phyloP scores from a whole-genome alignment of 139 green algal species.

The Chlamydomonas sphaeroides region DNA sequence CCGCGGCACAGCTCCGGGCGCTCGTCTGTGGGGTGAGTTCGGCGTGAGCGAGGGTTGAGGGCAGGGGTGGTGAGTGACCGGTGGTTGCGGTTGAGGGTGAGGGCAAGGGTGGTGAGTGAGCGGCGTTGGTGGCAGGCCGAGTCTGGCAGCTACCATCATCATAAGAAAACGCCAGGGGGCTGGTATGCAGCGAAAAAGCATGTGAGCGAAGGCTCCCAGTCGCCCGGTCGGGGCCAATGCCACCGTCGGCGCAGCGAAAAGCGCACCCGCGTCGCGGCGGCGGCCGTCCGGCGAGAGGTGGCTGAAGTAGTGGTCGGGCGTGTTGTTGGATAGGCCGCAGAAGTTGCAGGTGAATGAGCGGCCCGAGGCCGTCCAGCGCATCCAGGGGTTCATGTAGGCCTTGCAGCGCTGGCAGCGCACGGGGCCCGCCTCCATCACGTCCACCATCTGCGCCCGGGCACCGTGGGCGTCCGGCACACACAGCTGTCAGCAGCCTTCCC shows the following conservation, averaged over 20 bases:
- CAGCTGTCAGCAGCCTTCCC: too few relatives aligned
- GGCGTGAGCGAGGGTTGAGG: neutral
- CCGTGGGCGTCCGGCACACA: too few relatives aligned
- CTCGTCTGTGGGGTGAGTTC: conserved; percentile 57
- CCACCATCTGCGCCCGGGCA: conserved; percentile 63
- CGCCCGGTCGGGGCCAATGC: too few relatives aligned
- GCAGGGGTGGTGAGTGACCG: too few relatives aligned
- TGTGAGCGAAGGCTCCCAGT: too few relatives aligned
- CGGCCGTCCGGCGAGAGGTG: conserved; percentile 75
- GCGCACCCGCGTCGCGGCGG: conserved; percentile 42
- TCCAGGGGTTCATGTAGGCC: conserved; percentile 93
- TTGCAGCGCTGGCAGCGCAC: conserved; percentile 86
- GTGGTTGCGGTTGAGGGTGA: too few relatives aligned
- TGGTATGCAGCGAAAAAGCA: too few relatives aligned
- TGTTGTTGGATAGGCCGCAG: conserved; percentile 71
- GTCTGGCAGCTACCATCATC: too few relatives aligned
- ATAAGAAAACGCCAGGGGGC: too few relatives aligned
- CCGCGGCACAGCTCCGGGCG: conserved; percentile 80
- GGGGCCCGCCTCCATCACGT: conserved; percentile 75
- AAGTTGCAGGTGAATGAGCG: conserved; percentile 85
- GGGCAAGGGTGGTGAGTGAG: too few relatives aligned
- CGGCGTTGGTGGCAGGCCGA: too few relatives aligned
- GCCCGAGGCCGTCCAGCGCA: conserved; percentile 74
- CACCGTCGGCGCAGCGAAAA: too few relatives aligned
- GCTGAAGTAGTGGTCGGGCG: conserved; percentile 80